These are phyloP conservation scores for Ustilago bromivora DNA, from an alignment of 1,284 basidiomycete species.

Conservation along the genomic window DNA sequence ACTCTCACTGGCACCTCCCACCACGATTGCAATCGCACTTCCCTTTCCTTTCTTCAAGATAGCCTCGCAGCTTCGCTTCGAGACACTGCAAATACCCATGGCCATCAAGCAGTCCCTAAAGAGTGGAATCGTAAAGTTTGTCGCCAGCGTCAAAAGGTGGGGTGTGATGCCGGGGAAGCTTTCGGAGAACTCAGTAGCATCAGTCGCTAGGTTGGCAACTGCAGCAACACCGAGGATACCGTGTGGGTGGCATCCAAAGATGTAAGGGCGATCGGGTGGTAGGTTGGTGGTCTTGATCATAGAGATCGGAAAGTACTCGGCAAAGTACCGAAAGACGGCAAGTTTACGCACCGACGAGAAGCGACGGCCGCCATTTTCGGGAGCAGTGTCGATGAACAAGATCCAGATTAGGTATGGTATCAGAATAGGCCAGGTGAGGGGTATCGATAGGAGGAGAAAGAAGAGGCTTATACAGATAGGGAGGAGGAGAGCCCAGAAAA, in stretches of 20 bases:
- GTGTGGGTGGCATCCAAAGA: slow-evolving; percentile 77
- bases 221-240: slow-evolving; percentile 76
- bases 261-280: slow-evolving; percentile 88
- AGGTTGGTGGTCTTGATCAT: slow-evolving; percentile 75
- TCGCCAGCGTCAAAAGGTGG: slow-evolving; percentile 87
- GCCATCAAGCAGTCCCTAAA: slow-evolving; percentile 85
- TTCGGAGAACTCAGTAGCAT: slow-evolving; percentile 91
- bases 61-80: slow-evolving; percentile 87
- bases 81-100: slow-evolving; percentile 90
- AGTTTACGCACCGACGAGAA: slow-evolving; percentile 81
- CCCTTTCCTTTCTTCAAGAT: slow-evolving; percentile 76
- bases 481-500: slow-evolving; percentile 85
- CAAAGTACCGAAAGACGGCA: slow-evolving; percentile 84
- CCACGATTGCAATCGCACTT: slow-evolving; percentile 88
- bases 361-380: slow-evolving; percentile 81
- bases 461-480: slow-evolving; percentile 79
- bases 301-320: slow-evolving; percentile 87
- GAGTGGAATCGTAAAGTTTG: slow-evolving; percentile 90
- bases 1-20: slow-evolving; percentile 95
- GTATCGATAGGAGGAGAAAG: slow-evolving; percentile 86
- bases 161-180: slow-evolving; percentile 91
- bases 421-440: slow-evolving; percentile 86
- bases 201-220: slow-evolving; percentile 91
- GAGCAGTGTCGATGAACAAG: slow-evolving; percentile 78
- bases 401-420: slow-evolving; percentile 87